Evolutionary conservation across 2,329 filamentous ascomycete species (phyloP).

Genomic region (Colletotrichum higginsianum): DNA sequence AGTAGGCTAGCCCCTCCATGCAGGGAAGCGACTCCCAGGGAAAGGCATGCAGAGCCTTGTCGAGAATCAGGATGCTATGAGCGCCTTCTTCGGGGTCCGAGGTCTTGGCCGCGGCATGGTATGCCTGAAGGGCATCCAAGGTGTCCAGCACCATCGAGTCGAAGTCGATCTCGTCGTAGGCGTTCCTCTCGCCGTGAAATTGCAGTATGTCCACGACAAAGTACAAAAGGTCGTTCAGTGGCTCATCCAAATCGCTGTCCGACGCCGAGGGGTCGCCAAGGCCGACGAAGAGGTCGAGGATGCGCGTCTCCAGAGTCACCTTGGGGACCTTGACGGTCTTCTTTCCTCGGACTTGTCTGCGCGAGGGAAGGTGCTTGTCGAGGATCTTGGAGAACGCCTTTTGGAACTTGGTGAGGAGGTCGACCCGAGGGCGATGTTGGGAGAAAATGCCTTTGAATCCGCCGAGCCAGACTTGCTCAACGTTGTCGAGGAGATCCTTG

Average conservation of each 20-base stretch:
- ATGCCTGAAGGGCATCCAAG: slow-evolving; percentile 84
- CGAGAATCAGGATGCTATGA: slow-evolving; percentile 91
- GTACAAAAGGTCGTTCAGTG: slow-evolving; percentile 92
- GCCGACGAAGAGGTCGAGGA: slow-evolving; percentile 90
- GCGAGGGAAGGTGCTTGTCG: slow-evolving; percentile 87
- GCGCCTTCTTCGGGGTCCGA: slow-evolving; percentile 59
- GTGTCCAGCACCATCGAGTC: slow-evolving; percentile 92
- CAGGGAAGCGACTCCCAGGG: slow-evolving; percentile 97
- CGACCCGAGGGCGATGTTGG: slow-evolving; percentile 73
- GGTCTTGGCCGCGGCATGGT: slow-evolving; percentile 71
- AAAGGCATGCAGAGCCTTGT: slow-evolving; percentile 91
- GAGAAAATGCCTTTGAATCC: slow-evolving; percentile 97
- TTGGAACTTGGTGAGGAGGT: slow-evolving; percentile 82
- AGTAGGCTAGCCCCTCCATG: slow-evolving; percentile 83
- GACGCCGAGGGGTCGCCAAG: slow-evolving; percentile 81
- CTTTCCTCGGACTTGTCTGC: slow-evolving; percentile 73
- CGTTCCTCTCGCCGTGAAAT: slow-evolving; percentile 95
- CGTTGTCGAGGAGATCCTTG: slow-evolving; percentile 83
- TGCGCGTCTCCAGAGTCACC: slow-evolving; percentile 69
- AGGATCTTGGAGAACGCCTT: slow-evolving; percentile 84
- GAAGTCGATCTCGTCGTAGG: slow-evolving; percentile 98
- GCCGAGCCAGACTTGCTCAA: slow-evolving; percentile 95
- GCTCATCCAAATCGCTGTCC: slow-evolving; percentile 84
- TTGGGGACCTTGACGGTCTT: slow-evolving; percentile 61
- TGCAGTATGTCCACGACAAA: slow-evolving; percentile 97